Conservation (phyloP, 176 grass and related monocot species). For the maize (Zea mays) region Zm-B73-REFERENCE-NAM-5.0 NC_050101.1:15093001-15093500, state of each 20-base stretch:
- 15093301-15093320: slow-evolving; percentile 79
- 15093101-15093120: slow-evolving; percentile 24
- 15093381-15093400: slow-evolving; percentile 64
- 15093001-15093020: not conserved
- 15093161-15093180: not conserved
- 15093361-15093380: slow-evolving; percentile 51
- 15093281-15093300: slow-evolving; percentile 70
- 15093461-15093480: not conserved
- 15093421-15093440: slow-evolving; percentile 17
- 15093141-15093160: slow-evolving; percentile 18
- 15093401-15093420: slow-evolving; percentile 73
- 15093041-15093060: not conserved
- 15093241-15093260: slow-evolving; percentile 45
- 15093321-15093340: slow-evolving; percentile 55
- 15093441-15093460: not conserved
- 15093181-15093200: not conserved
- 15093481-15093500: not conserved
- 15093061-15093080: slow-evolving; percentile 17
- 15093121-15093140: slow-evolving; percentile 20
- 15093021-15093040: slow-evolving; percentile 28
- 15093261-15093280: slow-evolving; percentile 43
- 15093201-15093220: slow-evolving; percentile 49
- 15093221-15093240: slow-evolving; percentile 35
- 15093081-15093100: not conserved
- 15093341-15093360: slow-evolving; percentile 37